A percentile compares a stretch with the other conserved stretches of the same genome.
Evolutionary conservation across 352 stramenopile genomes (phyloP).

Genomic region (Pythium insidiosum): DNA sequence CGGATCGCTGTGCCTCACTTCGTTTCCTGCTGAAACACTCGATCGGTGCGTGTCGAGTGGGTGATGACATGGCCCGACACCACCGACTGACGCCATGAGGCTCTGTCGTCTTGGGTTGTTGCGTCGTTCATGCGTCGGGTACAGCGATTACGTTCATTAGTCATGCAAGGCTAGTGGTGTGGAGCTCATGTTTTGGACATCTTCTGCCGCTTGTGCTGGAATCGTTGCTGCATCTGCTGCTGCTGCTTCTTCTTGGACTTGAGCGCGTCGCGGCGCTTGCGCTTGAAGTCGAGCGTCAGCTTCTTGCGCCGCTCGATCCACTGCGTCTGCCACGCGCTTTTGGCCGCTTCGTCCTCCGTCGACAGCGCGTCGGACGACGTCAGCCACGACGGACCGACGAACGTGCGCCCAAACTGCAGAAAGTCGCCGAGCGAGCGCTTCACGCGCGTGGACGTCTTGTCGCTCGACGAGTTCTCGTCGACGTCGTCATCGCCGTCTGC

Average conservation of each 20-base stretch:
- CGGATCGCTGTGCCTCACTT: no score
- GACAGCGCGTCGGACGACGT: slow-evolving; percentile 11
- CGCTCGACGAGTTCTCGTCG: background rate
- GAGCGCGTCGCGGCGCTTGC: slow-evolving; percentile 66
- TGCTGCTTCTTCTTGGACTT: slow-evolving; percentile 72
- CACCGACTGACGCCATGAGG: no score
- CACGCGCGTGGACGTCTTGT: slow-evolving; percentile 2
- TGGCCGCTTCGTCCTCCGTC: slow-evolving; percentile 12
- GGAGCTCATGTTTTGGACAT: slow-evolving; percentile 1
- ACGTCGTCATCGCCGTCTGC: slow-evolving; percentile 12
- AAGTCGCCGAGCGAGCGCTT: slow-evolving; percentile 42
- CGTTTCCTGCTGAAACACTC: no score
- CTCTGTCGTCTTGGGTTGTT: no score
- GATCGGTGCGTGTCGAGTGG: no score
- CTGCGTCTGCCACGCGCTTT: slow-evolving; percentile 9
- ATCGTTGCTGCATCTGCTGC: slow-evolving; percentile 21
- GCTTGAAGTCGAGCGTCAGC: slow-evolving; percentile 74
- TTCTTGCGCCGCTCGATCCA: slow-evolving; percentile 65
- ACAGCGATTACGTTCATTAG: no score
- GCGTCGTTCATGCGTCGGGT: no score
- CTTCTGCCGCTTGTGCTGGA: slow-evolving; percentile 32
- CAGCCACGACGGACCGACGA: slow-evolving; percentile 19
- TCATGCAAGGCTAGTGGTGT: no score
- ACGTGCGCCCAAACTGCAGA: slow-evolving; percentile 48
- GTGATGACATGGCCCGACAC: no score